These are phyloP conservation scores for Hippophae gyantsensis DNA, from an alignment of 306 rosid genomes.

Conservation along the genomic window DNA sequence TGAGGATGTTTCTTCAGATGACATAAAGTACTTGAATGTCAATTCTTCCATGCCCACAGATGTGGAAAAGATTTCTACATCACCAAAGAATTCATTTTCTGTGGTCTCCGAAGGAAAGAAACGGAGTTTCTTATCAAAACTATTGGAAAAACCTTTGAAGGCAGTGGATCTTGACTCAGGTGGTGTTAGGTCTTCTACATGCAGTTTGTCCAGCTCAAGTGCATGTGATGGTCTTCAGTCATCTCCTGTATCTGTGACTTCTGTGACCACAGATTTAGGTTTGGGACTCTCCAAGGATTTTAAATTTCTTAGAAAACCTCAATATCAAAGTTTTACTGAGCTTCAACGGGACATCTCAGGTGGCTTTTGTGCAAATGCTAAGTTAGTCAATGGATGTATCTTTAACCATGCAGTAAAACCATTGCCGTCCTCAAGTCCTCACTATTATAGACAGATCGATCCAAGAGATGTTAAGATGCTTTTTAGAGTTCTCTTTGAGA, in stretches of 20 bases:
- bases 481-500: constrained; percentile 47
- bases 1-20: constrained; percentile 31
- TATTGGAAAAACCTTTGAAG: constrained; percentile 40
- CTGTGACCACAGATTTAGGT: constrained; percentile 82
- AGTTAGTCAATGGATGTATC: constrained; percentile 37
- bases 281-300: constrained; percentile 50
- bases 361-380: constrained; percentile 32
- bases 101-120: constrained; percentile 25
- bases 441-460: constrained; percentile 37
- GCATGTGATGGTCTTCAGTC: constrained; percentile 48
- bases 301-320: constrained; percentile 31
- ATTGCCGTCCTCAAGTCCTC: constrained; percentile 52
- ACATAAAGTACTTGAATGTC: constrained; percentile 24
- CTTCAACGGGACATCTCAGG: constrained; percentile 34
- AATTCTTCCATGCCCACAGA: constrained; percentile 36
- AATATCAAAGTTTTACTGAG: constrained; percentile 22
- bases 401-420: constrained; percentile 34
- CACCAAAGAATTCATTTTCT: constrained; percentile 34
- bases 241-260: constrained; percentile 70
- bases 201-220: constrained; percentile 68
- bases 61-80: constrained; percentile 27
- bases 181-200: constrained; percentile 36
- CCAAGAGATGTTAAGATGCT: constrained; percentile 50
- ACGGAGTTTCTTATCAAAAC: constrained; percentile 35
- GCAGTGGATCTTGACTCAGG: constrained; percentile 52